These are phyloP conservation scores for Fonsecaea monophora DNA, from an alignment of 2,329 filamentous ascomycete genomes.

Conservation along the genomic window DNA sequence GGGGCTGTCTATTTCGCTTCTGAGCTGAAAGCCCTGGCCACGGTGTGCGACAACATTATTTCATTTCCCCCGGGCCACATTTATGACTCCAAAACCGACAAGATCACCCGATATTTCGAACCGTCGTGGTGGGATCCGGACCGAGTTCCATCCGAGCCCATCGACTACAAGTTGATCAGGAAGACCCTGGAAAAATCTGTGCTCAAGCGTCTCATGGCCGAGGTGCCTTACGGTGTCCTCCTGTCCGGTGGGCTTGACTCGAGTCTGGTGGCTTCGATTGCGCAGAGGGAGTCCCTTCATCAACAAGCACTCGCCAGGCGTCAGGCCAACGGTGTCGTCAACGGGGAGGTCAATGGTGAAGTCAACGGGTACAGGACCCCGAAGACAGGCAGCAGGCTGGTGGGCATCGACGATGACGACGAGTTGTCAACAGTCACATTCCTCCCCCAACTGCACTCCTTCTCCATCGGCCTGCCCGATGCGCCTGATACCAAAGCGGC, in stretches of 20 bases:
- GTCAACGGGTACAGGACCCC: constrained; percentile 53
- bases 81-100: constrained; percentile 90
- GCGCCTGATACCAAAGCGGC: constrained; percentile 93
- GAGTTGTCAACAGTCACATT: constrained; percentile 87
- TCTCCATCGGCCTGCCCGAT: constrained; percentile 94
- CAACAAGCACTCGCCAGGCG: constrained; percentile 61
- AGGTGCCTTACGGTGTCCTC: constrained; percentile 95
- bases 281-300: constrained; percentile 86
- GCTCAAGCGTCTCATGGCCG: constrained; percentile 96
- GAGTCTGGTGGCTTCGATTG: constrained; percentile 91
- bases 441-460: constrained; percentile 94
- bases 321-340: constrained; percentile 57
- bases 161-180: constrained; percentile 83
- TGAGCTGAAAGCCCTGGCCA: constrained; percentile 90
- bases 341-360: constrained; percentile 43
- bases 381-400: constrained; percentile 71
- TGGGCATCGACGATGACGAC: constrained; percentile 93
- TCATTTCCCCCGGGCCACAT: constrained; percentile 94
- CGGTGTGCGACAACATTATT: constrained; percentile 93
- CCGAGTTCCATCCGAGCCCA: constrained; percentile 76
- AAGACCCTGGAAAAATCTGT: constrained; percentile 87
- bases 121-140: constrained; percentile 89
- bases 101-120: constrained; percentile 85
- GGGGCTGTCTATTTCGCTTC: constrained; percentile 93
- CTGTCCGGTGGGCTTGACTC: constrained; percentile 96